Conservation (phyloP, 176 grass and related monocot genomes). For the Zoysia japonica region DNA sequence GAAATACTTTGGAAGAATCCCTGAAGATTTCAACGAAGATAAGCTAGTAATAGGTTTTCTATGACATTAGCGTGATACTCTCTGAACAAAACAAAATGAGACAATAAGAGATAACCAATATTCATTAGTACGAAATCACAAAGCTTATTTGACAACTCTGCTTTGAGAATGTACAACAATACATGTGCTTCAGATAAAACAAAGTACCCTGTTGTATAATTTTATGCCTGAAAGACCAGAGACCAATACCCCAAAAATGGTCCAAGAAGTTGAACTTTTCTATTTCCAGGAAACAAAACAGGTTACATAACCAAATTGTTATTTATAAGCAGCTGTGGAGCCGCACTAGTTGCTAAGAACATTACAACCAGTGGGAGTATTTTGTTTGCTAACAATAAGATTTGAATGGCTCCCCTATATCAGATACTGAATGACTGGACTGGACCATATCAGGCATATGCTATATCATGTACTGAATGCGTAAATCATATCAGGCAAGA, state of each 20-base stretch:
- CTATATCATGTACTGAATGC: not conserved
- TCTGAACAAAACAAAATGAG: not conserved
- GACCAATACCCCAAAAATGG: not conserved
- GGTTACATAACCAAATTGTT: constrained; percentile 7
- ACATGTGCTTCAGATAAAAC: not conserved
- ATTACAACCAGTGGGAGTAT: not conserved
- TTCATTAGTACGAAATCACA: not conserved
- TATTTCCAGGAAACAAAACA: not conserved
- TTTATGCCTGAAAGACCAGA: not conserved
- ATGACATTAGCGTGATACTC: not conserved
- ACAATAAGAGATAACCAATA: not conserved
- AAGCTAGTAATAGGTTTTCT: not conserved
- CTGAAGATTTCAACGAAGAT: constrained; percentile 48
- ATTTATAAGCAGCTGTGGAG: constrained; percentile 9
- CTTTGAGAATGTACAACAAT: not conserved
- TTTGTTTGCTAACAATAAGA: not conserved
- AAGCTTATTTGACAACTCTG: not conserved
- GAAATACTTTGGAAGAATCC: constrained; percentile 85
- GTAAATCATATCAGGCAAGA: not conserved
- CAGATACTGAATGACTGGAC: not conserved
- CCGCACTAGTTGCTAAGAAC: not conserved
- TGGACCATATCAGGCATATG: not conserved
- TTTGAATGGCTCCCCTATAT: not conserved
- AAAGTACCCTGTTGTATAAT: not conserved
- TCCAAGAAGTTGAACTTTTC: not conserved